These are phyloP conservation scores for Macrotyloma uniflorum DNA, from an alignment of 306 rosid species.

Conservation along the genomic window DNA sequence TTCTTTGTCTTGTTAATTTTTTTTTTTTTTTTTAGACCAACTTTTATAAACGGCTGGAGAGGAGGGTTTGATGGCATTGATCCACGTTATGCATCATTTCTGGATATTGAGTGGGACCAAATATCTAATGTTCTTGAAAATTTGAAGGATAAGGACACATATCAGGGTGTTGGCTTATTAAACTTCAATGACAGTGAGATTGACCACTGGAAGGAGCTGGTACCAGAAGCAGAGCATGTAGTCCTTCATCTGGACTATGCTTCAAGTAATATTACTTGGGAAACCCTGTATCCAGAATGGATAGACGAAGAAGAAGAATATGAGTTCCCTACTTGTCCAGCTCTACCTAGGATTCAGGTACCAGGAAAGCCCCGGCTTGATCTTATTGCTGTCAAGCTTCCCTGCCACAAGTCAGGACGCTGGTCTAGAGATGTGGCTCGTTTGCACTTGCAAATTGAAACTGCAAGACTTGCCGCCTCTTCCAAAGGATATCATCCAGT, in stretches of 20 bases:
- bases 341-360: conserved; percentile 65
- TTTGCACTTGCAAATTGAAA: conserved; percentile 90
- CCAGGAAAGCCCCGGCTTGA: conserved; percentile 74
- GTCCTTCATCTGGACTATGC: conserved; percentile 56
- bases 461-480: conserved; percentile 78
- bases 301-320: conserved; percentile 92
- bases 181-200: conserved; percentile 77
- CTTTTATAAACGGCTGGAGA: conserved; percentile 46
- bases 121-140: conserved; percentile 53
- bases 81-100: conserved; percentile 56
- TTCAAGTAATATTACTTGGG: conserved; percentile 70
- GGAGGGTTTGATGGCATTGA: conserved; percentile 46
- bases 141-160: conserved; percentile 56
- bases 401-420: conserved; percentile 69
- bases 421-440: conserved; percentile 92
- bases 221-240: conserved; percentile 73
- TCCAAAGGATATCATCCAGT: conserved; percentile 71
- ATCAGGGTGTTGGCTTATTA: conserved; percentile 78
- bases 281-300: conserved; percentile 84
- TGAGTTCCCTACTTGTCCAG: conserved; percentile 82
- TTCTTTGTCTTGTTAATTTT: conserved; percentile 4
- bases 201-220: conserved; percentile 67
- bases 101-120: conserved; percentile 72
- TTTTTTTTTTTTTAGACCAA: conserved; percentile 44
- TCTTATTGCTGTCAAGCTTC: conserved; percentile 86